Percentiles rank a stretch among this genome's conserved stretches.
These are phyloP conservation scores for Rhodocollybia butyracea DNA, from an alignment of 768 basidiomycete genomes.

Conservation along the genomic window DNA sequence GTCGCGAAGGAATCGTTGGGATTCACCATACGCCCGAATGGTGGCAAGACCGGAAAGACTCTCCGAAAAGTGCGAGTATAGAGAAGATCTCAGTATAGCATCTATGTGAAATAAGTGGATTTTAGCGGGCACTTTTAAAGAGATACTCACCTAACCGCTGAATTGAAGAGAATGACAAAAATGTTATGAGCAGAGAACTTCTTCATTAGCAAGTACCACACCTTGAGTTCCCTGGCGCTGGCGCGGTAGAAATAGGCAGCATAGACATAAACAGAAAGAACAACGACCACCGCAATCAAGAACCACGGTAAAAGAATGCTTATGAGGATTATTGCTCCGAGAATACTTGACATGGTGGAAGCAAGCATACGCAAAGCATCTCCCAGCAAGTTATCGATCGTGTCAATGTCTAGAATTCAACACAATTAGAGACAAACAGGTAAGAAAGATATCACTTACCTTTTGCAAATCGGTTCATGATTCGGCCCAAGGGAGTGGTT, in stretches of 20 bases:
- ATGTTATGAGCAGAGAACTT: not conserved
- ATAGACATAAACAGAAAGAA: conserved; percentile 61
- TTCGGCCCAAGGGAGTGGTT: conserved; percentile 82
- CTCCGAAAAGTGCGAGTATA: conserved; percentile 94
- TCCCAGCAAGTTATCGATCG: conserved; percentile 71
- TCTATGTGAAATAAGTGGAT: conserved; percentile 37
- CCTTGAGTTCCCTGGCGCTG: conserved; percentile 86
- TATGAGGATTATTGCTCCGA: conserved; percentile 78
- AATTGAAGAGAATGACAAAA: not conserved
- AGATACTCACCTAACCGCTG: conserved; percentile 51
- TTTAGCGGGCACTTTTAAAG: not conserved
- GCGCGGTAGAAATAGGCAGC: conserved; percentile 81
- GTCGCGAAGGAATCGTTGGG: conserved; percentile 68
- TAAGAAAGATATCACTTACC: no score
- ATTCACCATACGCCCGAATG: conserved; percentile 84
- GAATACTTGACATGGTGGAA: conserved; percentile 56
- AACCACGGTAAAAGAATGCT: conserved; percentile 82
- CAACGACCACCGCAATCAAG: conserved; percentile 65
- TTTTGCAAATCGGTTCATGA: conserved; percentile 90
- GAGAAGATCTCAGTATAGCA: conserved; percentile 77
- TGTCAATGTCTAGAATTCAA: conserved; percentile 70
- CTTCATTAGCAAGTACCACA: conserved; percentile 21
- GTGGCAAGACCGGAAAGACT: conserved; percentile 83
- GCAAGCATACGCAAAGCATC: conserved; percentile 76
- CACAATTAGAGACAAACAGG: no score